Evolutionary conservation across 495 filamentous ascomycete species (phyloP), one percentile per base, ranked within the genome.

Genomic region (Xylaria sp.): DNA sequence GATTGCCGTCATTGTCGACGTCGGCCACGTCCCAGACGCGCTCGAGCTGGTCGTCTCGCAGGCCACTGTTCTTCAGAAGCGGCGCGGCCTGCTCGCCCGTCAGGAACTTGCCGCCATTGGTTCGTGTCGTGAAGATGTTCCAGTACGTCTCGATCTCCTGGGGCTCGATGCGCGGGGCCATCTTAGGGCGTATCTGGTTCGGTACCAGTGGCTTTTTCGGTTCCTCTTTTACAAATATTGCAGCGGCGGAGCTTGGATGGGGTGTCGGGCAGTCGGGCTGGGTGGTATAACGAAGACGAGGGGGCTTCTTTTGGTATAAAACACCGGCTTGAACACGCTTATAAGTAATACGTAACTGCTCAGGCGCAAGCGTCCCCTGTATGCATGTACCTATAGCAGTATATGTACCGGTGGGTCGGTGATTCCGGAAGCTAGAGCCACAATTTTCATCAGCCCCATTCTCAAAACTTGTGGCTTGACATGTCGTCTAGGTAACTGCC

Each of bases 81-180:
- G 93, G 91, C 74, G 95, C 95, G 57, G 96, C 96, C 81, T 97
- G 94, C 70, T 91, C 90, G 81, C 94, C 97, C 64, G 92, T 96
- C 44, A 99, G 86, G 81, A 90, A 93, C 76, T 91, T 85, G 72
- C 92, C 91, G 80, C 95, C 95, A 81, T 92, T 91, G 70, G 90
- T 87, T 67, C 97, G 87, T 44, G 93, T 90, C 67, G 92, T 87
- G 84, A 99, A 99, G 81, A 99, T 98, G 85, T 98, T 97, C 96
- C 96, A 99, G 83, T 98, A 99, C 68, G 95, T 93, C 78, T 97
- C 94, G 76, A 99, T 92, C 81, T 99, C 97, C 84, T 92, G 92
- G 79, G 96, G 90, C 76, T 97, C 95, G 80, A 98, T 98, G 75
- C 90, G 90, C 81, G 94, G 89, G 87, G 93, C 92, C 81, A 82